phyloP scores from a whole-genome alignment of 2,329 filamentous ascomycete species.

The Curvularia spicifera region DNA sequence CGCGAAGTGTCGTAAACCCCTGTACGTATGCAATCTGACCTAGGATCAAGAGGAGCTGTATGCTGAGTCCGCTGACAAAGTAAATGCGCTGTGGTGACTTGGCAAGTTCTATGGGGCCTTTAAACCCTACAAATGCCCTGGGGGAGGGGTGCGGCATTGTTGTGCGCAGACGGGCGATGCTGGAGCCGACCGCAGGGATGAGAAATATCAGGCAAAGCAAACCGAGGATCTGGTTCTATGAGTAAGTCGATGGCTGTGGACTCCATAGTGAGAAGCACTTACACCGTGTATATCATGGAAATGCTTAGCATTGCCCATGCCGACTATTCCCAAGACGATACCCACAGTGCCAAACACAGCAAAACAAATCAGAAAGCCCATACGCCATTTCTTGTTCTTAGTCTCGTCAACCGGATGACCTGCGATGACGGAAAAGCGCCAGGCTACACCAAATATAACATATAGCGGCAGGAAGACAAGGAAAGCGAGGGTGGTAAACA shows the following conservation, averaged over 20 bases:
- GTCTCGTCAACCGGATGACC: conserved; percentile 32
- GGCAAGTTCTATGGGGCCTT: conserved; percentile 28
- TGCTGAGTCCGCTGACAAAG: conserved; percentile 27
- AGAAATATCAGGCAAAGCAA: conserved; percentile 31
- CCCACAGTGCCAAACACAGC: conserved; percentile 24
- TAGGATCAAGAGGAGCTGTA: conserved; percentile 27
- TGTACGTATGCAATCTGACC: conserved; percentile 31
- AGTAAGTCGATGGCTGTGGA: background rate
- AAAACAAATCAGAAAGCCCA: conserved; percentile 30
- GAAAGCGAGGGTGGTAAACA: conserved; percentile 32
- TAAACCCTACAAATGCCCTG: conserved; percentile 28
- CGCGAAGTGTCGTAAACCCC: conserved; percentile 32
- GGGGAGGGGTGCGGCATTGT: conserved; percentile 26
- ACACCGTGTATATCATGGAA: conserved; percentile 36
- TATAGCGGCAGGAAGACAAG: conserved; percentile 37
- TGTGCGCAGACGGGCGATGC: conserved; percentile 32
- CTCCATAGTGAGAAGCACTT: conserved; percentile 4
- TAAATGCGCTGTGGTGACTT: conserved; percentile 35
- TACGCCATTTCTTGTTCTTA: conserved; percentile 37
- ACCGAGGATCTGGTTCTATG: conserved; percentile 30
- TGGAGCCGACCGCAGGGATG: conserved; percentile 25
- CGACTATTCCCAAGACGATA: conserved; percentile 33
- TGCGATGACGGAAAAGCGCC: conserved; percentile 33
- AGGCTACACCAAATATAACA: conserved; percentile 33
- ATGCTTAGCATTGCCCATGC: conserved; percentile 35